Conservation (phyloP, 2,329 filamentous ascomycete genomes). For the Fusarium sacchari region DNA sequence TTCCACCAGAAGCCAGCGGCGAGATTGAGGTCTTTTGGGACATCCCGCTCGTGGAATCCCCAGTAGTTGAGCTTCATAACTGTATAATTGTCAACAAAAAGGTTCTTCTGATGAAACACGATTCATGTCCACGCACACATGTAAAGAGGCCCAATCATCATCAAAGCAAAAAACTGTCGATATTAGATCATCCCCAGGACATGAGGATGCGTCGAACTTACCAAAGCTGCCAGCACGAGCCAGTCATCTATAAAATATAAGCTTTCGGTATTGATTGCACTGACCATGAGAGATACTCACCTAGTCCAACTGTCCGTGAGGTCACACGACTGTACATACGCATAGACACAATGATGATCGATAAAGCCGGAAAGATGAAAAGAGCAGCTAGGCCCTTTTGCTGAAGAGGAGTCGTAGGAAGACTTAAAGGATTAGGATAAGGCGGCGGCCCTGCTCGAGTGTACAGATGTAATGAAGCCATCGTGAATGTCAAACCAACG, state of each 20-base stretch:
- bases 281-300: constrained; percentile 2
- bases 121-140: constrained; percentile 17
- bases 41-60: constrained; percentile 41
- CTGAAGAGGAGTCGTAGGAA: constrained; percentile 49
- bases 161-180: constrained; percentile 22
- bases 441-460: constrained; percentile 29
- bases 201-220: neutral
- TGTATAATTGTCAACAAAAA: neutral
- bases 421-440: constrained; percentile 41
- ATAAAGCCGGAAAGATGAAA: constrained; percentile 47
- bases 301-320: constrained; percentile 42
- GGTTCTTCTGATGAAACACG: rapidly evolving
- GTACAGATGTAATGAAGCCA: constrained; percentile 14
- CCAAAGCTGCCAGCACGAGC: constrained; percentile 22
- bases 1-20: constrained; percentile 46
- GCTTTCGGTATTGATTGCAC: neutral
- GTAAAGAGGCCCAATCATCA: constrained; percentile 29
- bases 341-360: constrained; percentile 41
- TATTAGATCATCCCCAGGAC: neutral
- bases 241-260: constrained; percentile 20
- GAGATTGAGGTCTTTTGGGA: constrained; percentile 36
- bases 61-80: constrained; percentile 49
- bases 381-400: constrained; percentile 44
- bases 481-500: neutral
- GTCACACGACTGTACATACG: constrained; percentile 44